Base-by-base conservation (phyloP, 208 protist genomes). In the Wallacemonas collosoma region DNA sequence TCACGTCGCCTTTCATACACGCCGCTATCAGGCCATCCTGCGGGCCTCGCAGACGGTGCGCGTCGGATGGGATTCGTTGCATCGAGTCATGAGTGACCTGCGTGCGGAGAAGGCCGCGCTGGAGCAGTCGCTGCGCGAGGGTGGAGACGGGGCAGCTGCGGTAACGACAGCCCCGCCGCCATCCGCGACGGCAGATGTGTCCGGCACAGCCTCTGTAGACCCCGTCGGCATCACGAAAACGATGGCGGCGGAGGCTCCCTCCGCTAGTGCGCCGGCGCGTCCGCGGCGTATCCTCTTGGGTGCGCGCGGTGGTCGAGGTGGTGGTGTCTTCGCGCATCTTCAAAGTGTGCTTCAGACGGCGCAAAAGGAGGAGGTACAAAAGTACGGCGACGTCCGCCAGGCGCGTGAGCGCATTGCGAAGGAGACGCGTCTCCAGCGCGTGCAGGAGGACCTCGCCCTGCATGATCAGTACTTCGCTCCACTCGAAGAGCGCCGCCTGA, bases 331-430 rank as follows among this genome's bases (percentile, higher is more conserved):
- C 73, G 88, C 79, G n/a, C 83, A 85, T 39, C 54, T 95, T 45
- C 86, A 93, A 61, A 86, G 76, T 36, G 79, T 85, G 55, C 81
- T 95, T 43, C 77, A 72, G 50, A 76, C 76, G 1, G 88, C 85
- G 3, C 76, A 87, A 67, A 78, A 83, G 64, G 88, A 94, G 72
- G 73, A 85, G 48, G 68, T 77, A 11, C 76, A 86, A 35, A 68
- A 80, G 45, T 76, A 79, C 47, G 72, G 73, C 36, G 75, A 77
- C 70, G 68, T 93, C 6, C 75, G 79, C 15, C 54, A 68, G 45
- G 73, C 80, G 50, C 85, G 90, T 8, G 85, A 96, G 68, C 79
- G 80, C 40, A 90, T 94, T 56, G 78, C 81, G n/a, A 78, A 79
- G 47, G 71, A 85, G 36, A 90, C 87, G 54, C 80, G 81, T 11